Conservation (phyloP, 2,329 filamentous ascomycete species). For the Stemphylium vesicarium region DNA sequence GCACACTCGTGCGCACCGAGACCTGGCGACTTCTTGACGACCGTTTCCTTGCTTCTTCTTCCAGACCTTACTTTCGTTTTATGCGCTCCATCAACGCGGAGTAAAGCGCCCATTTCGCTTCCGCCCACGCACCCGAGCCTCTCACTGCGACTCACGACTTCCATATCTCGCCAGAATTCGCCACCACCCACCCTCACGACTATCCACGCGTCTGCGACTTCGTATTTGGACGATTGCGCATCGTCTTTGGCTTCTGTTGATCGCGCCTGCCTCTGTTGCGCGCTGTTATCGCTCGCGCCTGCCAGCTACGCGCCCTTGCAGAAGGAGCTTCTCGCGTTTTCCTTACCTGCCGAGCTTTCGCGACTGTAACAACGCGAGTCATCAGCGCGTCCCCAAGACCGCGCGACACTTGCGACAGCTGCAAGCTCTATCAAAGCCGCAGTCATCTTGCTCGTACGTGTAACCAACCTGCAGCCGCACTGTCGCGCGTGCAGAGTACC, state of each 20-base stretch:
- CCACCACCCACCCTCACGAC: constrained; percentile 11
- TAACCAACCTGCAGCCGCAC: constrained; percentile 42
- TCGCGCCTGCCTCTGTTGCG: constrained; percentile 13
- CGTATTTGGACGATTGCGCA: constrained; percentile 11
- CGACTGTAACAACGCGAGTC: constrained; percentile 19
- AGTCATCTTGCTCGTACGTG: constrained; percentile 36
- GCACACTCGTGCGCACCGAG: constrained; percentile 33
- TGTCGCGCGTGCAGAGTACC: constrained; percentile 45
- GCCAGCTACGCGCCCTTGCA: constrained; percentile 30
- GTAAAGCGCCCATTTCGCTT: constrained; percentile 26
- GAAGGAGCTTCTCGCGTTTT: constrained; percentile 25
- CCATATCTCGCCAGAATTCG: constrained; percentile 13
- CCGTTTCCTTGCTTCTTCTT: constrained; percentile 33
- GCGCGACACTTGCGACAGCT: constrained; percentile 28
- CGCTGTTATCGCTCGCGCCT: constrained; percentile 17
- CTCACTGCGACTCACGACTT: constrained; percentile 24
- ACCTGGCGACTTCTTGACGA: constrained; percentile 20
- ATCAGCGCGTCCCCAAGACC: constrained; percentile 21
- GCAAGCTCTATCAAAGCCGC: constrained; percentile 26
- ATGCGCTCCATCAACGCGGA: constrained; percentile 24
- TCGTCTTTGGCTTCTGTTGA: constrained; percentile 10
- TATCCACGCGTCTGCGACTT: constrained; percentile 13
- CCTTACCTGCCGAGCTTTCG: constrained; percentile 26
- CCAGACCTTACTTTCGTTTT: constrained; percentile 17
- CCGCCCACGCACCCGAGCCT: constrained; percentile 26